Evolutionary conservation across 441 rosid genomes (phyloP).

Genomic region (Hura crepitans): DNA sequence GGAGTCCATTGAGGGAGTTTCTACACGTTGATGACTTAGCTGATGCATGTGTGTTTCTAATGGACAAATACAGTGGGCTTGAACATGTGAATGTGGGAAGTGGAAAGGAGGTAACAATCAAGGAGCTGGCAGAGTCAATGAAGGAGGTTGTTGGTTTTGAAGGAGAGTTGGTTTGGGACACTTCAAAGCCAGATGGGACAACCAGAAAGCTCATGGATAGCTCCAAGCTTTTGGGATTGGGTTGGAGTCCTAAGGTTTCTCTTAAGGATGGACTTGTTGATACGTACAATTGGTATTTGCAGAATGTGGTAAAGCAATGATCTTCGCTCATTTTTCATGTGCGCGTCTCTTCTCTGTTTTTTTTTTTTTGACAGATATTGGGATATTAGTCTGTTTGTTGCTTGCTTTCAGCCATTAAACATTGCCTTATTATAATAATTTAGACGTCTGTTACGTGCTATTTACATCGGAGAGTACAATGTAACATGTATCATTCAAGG

Average conservation of each 20-base stretch:
- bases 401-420: not conserved
- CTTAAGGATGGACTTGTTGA: conserved; percentile 73
- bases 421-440: conserved; percentile 8
- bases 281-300: conserved; percentile 87
- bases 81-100: conserved; percentile 92
- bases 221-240: conserved; percentile 69
- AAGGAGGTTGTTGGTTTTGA: conserved; percentile 82
- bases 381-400: not conserved
- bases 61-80: conserved; percentile 65
- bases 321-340: not conserved
- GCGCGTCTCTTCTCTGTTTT: not conserved
- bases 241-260: conserved; percentile 71
- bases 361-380: no score
- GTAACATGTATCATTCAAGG: not conserved
- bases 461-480: conserved; percentile 1
- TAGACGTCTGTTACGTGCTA: not conserved
- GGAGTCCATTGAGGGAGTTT: conserved; percentile 90
- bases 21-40: conserved; percentile 94
- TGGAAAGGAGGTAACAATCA: conserved; percentile 81
- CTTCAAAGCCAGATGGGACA: conserved; percentile 81
- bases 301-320: conserved; percentile 40
- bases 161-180: conserved; percentile 83
- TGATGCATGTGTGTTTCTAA: conserved; percentile 69
- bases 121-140: conserved; percentile 83
- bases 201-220: conserved; percentile 97